phyloP scores from a whole-genome alignment of 2,329 filamentous ascomycete genomes.

The Penicillium sp. region DNA sequence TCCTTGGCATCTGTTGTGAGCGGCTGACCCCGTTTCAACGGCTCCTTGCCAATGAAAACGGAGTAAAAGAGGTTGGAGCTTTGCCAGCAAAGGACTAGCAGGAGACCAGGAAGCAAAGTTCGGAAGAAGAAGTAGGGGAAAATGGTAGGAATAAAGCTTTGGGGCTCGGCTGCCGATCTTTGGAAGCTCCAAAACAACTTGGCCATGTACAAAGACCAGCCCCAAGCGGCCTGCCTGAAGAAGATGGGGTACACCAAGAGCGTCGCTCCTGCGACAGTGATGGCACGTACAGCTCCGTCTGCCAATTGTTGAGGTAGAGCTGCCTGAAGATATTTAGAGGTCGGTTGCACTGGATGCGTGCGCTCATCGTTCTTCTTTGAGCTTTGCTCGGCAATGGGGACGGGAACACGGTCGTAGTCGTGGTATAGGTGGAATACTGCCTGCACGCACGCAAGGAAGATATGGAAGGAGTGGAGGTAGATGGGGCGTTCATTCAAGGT shows the following conservation, averaged over 20 bases:
- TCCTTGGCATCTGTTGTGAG: conserved; percentile 84
- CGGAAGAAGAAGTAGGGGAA: conserved; percentile 58
- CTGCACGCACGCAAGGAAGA: conserved; percentile 69
- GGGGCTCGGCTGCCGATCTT: conserved; percentile 64
- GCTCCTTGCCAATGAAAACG: conserved; percentile 75
- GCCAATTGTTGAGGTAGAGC: conserved; percentile 33
- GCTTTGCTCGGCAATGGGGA: conserved; percentile 46
- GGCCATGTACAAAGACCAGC: conserved; percentile 68
- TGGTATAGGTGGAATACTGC: conserved; percentile 67
- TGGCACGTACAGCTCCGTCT: conserved; percentile 37
- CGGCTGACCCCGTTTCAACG: conserved; percentile 80
- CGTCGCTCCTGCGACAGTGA: conserved; percentile 48
- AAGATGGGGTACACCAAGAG: conserved; percentile 63
- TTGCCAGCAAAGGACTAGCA: conserved; percentile 75
- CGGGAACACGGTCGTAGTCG: conserved; percentile 70
- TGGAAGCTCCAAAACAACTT: conserved; percentile 75
- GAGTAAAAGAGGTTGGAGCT: conserved; percentile 76
- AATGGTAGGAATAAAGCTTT: conserved; percentile 55
- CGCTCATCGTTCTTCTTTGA: conserved; percentile 35
- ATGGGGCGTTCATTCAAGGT: conserved; percentile 84
- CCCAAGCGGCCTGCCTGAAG: conserved; percentile 67
- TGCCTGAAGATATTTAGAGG: conserved; percentile 41
- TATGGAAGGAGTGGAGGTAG: conserved; percentile 72
- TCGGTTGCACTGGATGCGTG: conserved; percentile 38
- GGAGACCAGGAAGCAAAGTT: conserved; percentile 62